phyloP scores from a whole-genome alignment of 371 early-diverging fungal species.

The Chytridium lagenaria region DNA sequence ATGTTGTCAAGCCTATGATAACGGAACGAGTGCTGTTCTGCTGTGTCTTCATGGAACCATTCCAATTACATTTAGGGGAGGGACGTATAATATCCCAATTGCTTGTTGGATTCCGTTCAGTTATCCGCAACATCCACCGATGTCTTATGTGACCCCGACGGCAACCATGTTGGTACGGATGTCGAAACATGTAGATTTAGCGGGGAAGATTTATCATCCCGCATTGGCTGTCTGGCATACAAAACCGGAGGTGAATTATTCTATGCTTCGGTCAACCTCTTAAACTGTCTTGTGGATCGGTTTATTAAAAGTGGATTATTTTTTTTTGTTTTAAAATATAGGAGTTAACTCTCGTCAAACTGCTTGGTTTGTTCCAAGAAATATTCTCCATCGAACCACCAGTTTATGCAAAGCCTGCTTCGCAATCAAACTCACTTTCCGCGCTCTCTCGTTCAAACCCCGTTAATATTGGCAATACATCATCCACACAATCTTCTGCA shows the following conservation, averaged over 20 bases:
- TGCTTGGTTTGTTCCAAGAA: conserved; percentile 71
- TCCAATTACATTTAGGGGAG: conserved; percentile 79
- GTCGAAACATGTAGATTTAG: conserved; percentile 81
- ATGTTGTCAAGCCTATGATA: conserved; percentile 67
- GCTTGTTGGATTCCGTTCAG: conserved; percentile 85
- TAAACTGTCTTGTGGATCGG: conserved; percentile 41
- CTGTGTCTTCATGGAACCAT: conserved; percentile 82
- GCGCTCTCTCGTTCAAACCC: conserved; percentile 20
- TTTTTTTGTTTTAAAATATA: no score
- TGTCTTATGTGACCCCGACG: conserved; percentile 87
- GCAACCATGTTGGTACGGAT: conserved; percentile 81
- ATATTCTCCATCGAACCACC: conserved; percentile 81
- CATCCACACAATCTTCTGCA: conserved; percentile 29
- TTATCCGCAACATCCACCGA: conserved; percentile 83
- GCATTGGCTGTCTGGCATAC: conserved; percentile 71
- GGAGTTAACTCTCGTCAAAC: conserved; percentile 13
- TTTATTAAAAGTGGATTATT: no score
- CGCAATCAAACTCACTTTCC: conserved; percentile 25
- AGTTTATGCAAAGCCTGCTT: conserved; percentile 72
- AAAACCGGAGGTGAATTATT: conserved; percentile 35
- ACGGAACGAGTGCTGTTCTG: conserved; percentile 72
- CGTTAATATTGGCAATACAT: conserved; percentile 18
- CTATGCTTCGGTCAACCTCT: no score
- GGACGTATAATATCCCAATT: conserved; percentile 92
- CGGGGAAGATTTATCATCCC: conserved; percentile 84